Conservation (phyloP, 768 basidiomycete species). For the Tylopilus sp. region DNA sequence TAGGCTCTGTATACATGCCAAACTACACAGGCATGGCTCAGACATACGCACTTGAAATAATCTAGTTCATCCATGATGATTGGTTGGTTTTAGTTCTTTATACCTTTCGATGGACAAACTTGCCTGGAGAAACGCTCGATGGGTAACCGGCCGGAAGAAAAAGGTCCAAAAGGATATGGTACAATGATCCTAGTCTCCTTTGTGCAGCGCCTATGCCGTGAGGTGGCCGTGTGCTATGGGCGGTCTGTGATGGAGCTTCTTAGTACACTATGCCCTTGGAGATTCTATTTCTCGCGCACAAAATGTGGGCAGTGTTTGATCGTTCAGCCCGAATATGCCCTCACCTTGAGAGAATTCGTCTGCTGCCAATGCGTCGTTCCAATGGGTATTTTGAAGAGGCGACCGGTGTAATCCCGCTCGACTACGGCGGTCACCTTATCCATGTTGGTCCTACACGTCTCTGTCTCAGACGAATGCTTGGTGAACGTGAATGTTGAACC, state of each 20-base stretch:
- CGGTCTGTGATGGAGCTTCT: conserved; percentile 4
- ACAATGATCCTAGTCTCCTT: conserved; percentile 1
- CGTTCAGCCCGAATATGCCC: not conserved
- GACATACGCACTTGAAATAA: conserved; percentile 46
- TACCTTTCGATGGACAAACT: not conserved
- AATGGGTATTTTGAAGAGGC: conserved; percentile 16
- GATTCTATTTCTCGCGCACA: not conserved
- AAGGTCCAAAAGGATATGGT: conserved; percentile 29
- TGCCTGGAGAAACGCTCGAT: conserved; percentile 57
- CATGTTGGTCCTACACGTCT: not conserved
- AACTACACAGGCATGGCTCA: no score
- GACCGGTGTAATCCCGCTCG: conserved; percentile 22
- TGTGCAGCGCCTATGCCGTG: not conserved
- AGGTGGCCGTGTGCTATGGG: not conserved
- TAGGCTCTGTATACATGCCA: no score
- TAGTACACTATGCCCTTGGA: conserved; percentile 1
- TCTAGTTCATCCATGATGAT: conserved; percentile 33
- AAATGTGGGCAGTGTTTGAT: no score
- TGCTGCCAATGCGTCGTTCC: not conserved
- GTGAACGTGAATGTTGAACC: no score
- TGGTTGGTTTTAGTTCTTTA: not conserved
- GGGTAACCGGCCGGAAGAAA: conserved; percentile 67
- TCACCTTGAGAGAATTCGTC: conserved; percentile 16
- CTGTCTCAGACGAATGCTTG: no score
- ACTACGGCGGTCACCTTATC: conserved; percentile 6